Conservation (phyloP, 2,329 filamentous ascomycete species). For the Diaporthe humulicola region DNA sequence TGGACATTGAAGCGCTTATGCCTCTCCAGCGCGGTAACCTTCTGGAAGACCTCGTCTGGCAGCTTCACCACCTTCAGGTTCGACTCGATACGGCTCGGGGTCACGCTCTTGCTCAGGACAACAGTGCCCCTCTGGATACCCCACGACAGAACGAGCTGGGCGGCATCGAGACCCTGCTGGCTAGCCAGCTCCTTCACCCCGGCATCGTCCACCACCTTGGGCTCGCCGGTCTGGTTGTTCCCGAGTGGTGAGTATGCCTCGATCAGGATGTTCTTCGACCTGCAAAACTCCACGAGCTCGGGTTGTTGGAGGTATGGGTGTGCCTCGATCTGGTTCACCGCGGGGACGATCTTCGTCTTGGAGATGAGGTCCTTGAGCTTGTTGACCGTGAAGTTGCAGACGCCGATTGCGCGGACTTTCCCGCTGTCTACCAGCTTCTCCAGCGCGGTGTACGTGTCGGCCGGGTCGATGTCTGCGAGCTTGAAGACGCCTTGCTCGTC, state of each 20-base stretch:
- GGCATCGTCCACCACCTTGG: slow-evolving; percentile 63
- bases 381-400: slow-evolving; percentile 63
- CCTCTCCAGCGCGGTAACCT: slow-evolving; percentile 55
- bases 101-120: slow-evolving; percentile 61
- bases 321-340: slow-evolving; percentile 78
- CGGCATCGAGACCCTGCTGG: slow-evolving; percentile 54
- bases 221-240: slow-evolving; percentile 54
- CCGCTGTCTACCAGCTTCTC: slow-evolving; percentile 54
- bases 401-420: slow-evolving; percentile 61
- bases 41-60: slow-evolving; percentile 51
- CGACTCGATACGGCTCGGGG: slow-evolving; percentile 55
- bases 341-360: slow-evolving; percentile 68
- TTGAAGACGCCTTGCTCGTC: slow-evolving; percentile 73
- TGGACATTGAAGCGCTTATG: slow-evolving; percentile 60
- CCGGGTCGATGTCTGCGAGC: slow-evolving; percentile 58
- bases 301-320: slow-evolving; percentile 77
- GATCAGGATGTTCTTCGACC: slow-evolving; percentile 69
- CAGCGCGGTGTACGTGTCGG: slow-evolving; percentile 56
- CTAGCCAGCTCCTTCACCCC: slow-evolving; percentile 62
- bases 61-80: slow-evolving; percentile 56
- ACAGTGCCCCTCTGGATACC: slow-evolving; percentile 58
- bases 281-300: slow-evolving; percentile 68
- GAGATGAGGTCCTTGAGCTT: slow-evolving; percentile 57
- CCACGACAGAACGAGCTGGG: slow-evolving; percentile 60
- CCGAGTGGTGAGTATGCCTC: slow-evolving; percentile 76